Evolutionary conservation across 2,329 filamentous ascomycete genomes (phyloP).

Genomic region (Scortechinia acanthostroma): DNA sequence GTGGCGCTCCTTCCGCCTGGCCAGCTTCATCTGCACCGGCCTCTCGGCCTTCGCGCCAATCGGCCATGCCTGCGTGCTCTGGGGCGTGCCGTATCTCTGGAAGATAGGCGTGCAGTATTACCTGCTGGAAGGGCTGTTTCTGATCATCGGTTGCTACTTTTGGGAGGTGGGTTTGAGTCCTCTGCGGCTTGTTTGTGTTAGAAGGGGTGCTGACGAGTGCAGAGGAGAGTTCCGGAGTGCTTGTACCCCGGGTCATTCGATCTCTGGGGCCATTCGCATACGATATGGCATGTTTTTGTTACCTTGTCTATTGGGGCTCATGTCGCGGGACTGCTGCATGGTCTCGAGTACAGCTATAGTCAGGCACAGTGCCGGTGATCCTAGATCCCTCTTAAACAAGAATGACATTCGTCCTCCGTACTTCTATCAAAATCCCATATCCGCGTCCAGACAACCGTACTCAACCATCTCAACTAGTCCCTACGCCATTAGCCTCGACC

Average conservation of each 20-base stretch:
- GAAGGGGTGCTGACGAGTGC: background rate
- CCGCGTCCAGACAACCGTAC: too few relatives aligned
- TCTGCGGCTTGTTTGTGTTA: conserved; percentile 5
- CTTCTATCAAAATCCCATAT: too few relatives aligned
- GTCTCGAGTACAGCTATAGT: background rate
- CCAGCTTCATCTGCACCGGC: conserved; percentile 25
- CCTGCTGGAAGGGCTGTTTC: conserved; percentile 25
- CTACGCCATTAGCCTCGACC: background rate
- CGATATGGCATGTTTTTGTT: conserved; percentile 35
- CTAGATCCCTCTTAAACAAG: too few relatives aligned
- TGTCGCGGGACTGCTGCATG: conserved; percentile 8
- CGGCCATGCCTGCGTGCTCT: conserved; percentile 24
- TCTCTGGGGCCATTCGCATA: conserved; percentile 33
- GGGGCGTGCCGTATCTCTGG: conserved; percentile 24
- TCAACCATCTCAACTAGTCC: background rate
- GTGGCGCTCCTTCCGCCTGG: conserved; percentile 23
- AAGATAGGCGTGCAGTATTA: conserved; percentile 30
- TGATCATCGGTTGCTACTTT: conserved; percentile 23
- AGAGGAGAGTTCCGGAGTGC: conserved; percentile 33
- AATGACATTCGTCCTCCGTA: too few relatives aligned
- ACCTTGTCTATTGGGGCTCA: conserved; percentile 29
- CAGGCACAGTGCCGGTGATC: too few relatives aligned
- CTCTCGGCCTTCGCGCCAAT: conserved; percentile 27
- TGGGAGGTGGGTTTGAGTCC: conserved; percentile 24
- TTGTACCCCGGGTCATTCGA: conserved; percentile 31